Evolutionary conservation across 1,284 basidiomycete genomes (phyloP).

Genomic region (Amylostereum areolatum): DNA sequence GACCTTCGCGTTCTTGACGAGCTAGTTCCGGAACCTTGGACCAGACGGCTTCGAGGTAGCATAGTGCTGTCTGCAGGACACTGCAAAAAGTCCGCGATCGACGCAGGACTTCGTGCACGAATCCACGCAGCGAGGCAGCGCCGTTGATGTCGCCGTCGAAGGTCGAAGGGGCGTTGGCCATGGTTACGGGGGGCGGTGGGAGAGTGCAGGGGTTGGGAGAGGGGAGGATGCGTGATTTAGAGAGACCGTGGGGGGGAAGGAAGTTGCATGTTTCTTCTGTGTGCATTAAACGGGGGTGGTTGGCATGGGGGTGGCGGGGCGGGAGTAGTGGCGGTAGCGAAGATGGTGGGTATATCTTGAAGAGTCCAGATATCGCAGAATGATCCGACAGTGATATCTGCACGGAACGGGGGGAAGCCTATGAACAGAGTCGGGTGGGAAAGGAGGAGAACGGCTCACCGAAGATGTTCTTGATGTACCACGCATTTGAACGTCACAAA

Average conservation of each 20-base stretch:
- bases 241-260: constrained; percentile 30
- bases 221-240: constrained; percentile 16
- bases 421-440: constrained; percentile 20
- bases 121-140: constrained; percentile 55
- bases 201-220: constrained; percentile 30
- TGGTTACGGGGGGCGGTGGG: constrained; percentile 32
- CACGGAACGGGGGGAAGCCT: constrained; percentile 33
- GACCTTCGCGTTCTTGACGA: too few species aligned
- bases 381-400: constrained; percentile 74
- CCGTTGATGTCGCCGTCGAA: constrained; percentile 12
- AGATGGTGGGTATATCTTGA: constrained; percentile 61
- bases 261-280: too few species aligned
- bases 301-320: constrained; percentile 17
- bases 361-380: constrained; percentile 71
- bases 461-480: constrained; percentile 59
- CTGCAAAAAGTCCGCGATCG: constrained; percentile 70
- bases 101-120: constrained; percentile 72
- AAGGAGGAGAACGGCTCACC: constrained; percentile 42
- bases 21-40: constrained; percentile 55
- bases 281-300: constrained; percentile 23
- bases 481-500: constrained; percentile 48
- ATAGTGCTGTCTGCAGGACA: constrained; percentile 72
- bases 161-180: constrained; percentile 13
- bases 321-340: constrained; percentile 35
- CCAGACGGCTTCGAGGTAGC: constrained; percentile 72